Evolutionary conservation across 2,329 filamentous ascomycete species (phyloP).

Genomic region (Sodiomyces alkalinus): DNA sequence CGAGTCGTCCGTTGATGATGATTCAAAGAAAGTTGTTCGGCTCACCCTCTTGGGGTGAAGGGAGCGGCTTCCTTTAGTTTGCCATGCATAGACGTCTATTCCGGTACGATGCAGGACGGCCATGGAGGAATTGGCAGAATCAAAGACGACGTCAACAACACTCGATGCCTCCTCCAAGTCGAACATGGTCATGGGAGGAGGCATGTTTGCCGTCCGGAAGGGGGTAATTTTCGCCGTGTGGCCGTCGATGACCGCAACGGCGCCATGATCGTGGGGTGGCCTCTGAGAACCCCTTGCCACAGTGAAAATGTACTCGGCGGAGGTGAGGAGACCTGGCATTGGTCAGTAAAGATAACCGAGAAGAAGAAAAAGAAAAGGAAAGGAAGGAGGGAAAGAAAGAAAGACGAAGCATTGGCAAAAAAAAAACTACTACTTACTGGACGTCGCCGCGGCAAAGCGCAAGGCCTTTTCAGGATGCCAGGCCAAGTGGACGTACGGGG

Average conservation of each 20-base stretch:
- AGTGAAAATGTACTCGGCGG: slow-evolving; percentile 53
- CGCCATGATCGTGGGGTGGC: slow-evolving; percentile 62
- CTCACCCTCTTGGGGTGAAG: slow-evolving; percentile 25
- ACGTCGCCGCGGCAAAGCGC: slow-evolving; percentile 41
- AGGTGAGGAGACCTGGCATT: slow-evolving; percentile 22
- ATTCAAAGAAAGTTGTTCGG: slow-evolving; percentile 23
- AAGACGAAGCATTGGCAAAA: too few species aligned
- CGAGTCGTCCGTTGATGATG: slow-evolving; percentile 2
- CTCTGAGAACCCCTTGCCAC: slow-evolving; percentile 53
- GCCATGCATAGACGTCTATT: slow-evolving; percentile 57
- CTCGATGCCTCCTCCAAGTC: slow-evolving; percentile 50
- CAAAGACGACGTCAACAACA: slow-evolving; percentile 62
- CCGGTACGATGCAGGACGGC: slow-evolving; percentile 55
- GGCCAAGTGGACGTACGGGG: slow-evolving; percentile 19
- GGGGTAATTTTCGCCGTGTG: slow-evolving; percentile 69
- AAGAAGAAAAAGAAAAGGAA: too few species aligned
- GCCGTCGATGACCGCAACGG: slow-evolving; percentile 76
- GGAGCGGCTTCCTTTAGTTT: slow-evolving; percentile 39
- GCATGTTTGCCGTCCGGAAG: slow-evolving; percentile 68
- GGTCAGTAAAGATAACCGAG: background rate
- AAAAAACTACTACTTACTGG: slow-evolving; percentile 32
- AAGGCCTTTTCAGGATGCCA: slow-evolving; percentile 87
- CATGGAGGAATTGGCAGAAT: slow-evolving; percentile 45
- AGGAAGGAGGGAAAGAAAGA: too few species aligned
- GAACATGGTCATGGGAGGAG: slow-evolving; percentile 81